These are phyloP conservation scores for Selaginella tamariscina DNA, from an alignment of 75 land plant genomes.

Conservation along the genomic window DNA sequence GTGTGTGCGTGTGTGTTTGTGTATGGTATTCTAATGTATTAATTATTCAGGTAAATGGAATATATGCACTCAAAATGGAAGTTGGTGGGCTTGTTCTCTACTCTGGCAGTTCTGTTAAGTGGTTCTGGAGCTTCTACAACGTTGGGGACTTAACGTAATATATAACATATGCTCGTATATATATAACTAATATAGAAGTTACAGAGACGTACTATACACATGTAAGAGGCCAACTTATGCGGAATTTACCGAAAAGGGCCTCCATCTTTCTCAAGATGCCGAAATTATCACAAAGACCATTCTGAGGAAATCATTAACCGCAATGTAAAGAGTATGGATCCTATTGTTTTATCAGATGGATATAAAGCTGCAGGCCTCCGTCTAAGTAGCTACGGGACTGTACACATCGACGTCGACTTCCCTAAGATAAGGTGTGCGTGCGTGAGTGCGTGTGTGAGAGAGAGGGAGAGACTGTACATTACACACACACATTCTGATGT, in stretches of 20 bases:
- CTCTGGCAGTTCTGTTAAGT: background rate
- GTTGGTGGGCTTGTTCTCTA: background rate
- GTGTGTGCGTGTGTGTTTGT: too few relatives aligned
- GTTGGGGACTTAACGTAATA: background rate
- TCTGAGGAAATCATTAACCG: background rate
- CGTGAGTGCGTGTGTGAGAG: too few relatives aligned
- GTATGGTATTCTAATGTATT: background rate
- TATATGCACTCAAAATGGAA: background rate
- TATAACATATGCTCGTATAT: background rate
- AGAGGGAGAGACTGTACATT: too few relatives aligned
- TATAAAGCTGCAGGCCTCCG: background rate
- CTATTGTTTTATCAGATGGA: background rate
- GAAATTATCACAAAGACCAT: background rate
- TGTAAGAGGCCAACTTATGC: background rate
- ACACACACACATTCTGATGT: too few relatives aligned
- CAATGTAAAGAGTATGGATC: background rate
- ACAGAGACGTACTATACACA: background rate
- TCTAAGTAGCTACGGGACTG: background rate
- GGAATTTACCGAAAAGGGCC: background rate
- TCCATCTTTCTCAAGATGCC: background rate
- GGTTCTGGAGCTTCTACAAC: slow-evolving; percentile 1
- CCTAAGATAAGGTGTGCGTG: too few relatives aligned
- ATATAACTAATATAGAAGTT: too few relatives aligned
- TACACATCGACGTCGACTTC: background rate
- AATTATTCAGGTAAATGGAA: background rate